Evolutionary conservation across 495 filamentous ascomycete genomes (phyloP).

Genomic region (Penicillium argentinense): DNA sequence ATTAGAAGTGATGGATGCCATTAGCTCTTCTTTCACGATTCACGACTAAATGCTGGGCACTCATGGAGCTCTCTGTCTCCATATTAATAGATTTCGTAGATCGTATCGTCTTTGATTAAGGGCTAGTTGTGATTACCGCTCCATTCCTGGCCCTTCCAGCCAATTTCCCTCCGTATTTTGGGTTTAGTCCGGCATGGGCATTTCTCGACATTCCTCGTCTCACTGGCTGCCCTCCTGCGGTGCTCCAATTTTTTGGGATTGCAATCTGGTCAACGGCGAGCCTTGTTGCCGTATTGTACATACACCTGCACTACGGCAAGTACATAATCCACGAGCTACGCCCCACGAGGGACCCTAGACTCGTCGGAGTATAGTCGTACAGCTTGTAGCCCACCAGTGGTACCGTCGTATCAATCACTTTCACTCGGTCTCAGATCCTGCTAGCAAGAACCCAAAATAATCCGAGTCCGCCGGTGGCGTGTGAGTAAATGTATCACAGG

Average conservation of each 20-base stretch:
- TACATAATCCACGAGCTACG: conserved; percentile 1
- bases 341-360: too few relatives aligned
- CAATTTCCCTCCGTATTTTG: neutral
- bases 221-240: neutral
- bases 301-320: neutral
- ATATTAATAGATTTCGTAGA: too few relatives aligned
- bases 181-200: neutral
- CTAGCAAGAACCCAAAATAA: neutral
- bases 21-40: too few relatives aligned
- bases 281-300: too few relatives aligned
- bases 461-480: neutral
- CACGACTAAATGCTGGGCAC: too few relatives aligned
- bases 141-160: neutral
- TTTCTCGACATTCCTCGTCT: neutral
- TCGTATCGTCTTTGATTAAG: conserved; percentile 4
- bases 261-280: neutral
- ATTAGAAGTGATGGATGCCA: too few relatives aligned
- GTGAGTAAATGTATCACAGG: too few relatives aligned
- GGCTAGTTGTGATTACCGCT: neutral
- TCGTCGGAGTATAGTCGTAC: too few relatives aligned
- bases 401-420: conserved; percentile 3
- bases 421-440: too few relatives aligned
- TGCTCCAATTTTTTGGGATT: neutral
- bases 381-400: neutral
- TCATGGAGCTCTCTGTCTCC: too few relatives aligned